Conservation (phyloP, 148 eudicot genomes). For the Drosera capensis region DNA sequence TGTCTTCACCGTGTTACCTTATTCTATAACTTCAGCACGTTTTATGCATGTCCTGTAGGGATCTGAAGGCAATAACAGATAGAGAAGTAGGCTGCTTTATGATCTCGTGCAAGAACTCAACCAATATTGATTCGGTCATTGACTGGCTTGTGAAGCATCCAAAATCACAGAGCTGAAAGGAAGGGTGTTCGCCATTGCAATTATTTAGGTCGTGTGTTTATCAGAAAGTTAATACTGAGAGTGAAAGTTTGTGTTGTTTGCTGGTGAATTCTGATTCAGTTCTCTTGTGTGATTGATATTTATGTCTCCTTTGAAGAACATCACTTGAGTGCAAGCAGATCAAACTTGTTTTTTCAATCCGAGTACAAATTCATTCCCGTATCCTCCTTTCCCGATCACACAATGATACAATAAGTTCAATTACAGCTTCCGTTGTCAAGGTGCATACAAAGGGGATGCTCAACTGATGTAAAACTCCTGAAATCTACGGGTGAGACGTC, state of each 20-base stretch:
- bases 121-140: conserved; percentile 83
- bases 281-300: not conserved
- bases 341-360: not conserved
- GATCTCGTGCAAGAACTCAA: conserved; percentile 99
- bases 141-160: conserved; percentile 99
- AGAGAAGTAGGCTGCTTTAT: conserved; percentile 97
- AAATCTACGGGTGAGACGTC: too few species aligned
- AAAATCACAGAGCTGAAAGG: conserved; percentile 61
- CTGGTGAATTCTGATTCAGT: not conserved
- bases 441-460: too few species aligned
- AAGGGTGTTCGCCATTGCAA: not conserved
- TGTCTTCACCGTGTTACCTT: too few species aligned
- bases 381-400: not conserved
- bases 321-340: not conserved
- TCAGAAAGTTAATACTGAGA: not conserved
- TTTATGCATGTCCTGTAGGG: conserved; percentile 32
- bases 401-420: too few species aligned
- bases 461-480: too few species aligned
- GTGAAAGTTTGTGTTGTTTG: not conserved
- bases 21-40: too few species aligned
- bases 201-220: not conserved
- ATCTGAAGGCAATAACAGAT: conserved; percentile 67
- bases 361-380: not conserved
- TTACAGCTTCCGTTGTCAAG: too few species aligned
- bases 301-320: not conserved